These are phyloP conservation scores for Saitoella complicata DNA, from an alignment of 805 yeast genomes.

Conservation along the genomic window DNA sequence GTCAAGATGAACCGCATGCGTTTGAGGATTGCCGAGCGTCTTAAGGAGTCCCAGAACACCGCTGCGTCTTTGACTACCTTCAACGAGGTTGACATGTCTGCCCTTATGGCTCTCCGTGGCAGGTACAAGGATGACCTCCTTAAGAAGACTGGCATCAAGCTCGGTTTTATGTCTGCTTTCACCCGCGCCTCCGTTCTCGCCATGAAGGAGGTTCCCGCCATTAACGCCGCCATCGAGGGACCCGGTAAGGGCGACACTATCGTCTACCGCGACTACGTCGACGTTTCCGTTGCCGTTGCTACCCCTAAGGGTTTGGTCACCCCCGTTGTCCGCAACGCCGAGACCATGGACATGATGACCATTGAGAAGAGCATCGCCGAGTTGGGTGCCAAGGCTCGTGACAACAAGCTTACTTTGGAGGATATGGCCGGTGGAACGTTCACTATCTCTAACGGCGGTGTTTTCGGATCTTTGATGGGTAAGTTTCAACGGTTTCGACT, in stretches of 20 bases:
- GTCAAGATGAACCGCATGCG: constrained; percentile 99
- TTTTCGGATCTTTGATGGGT: constrained; percentile 76
- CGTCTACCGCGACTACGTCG: constrained; percentile 91
- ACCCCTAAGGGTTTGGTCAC: constrained; percentile 98
- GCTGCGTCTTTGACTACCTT: constrained; percentile 96
- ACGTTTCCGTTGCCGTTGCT: constrained; percentile 92
- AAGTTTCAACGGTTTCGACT: too few species aligned
- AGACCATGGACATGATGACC: constrained; percentile 71
- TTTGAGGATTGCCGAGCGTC: constrained; percentile 94
- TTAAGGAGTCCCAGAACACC: constrained; percentile 97
- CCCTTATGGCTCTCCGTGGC: constrained; percentile 84
- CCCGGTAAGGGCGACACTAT: constrained; percentile 61
- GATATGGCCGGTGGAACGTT: constrained; percentile 99
- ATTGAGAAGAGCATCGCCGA: constrained; percentile 72
- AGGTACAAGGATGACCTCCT: constrained; percentile 91
- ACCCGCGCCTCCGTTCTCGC: constrained; percentile 87
- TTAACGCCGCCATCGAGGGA: constrained; percentile 81
- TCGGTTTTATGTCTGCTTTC: constrained; percentile 98
- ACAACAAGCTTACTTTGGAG: constrained; percentile 87
- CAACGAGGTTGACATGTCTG: constrained; percentile 95
- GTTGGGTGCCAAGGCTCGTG: constrained; percentile 88
- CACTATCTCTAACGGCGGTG: constrained; percentile 98
- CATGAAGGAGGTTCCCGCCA: constrained; percentile 86
- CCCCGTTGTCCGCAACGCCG: constrained; percentile 94
- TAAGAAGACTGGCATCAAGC: constrained; percentile 82